Conservation (phyloP, 495 filamentous ascomycete species). For the Aspergillus steynii region DNA sequence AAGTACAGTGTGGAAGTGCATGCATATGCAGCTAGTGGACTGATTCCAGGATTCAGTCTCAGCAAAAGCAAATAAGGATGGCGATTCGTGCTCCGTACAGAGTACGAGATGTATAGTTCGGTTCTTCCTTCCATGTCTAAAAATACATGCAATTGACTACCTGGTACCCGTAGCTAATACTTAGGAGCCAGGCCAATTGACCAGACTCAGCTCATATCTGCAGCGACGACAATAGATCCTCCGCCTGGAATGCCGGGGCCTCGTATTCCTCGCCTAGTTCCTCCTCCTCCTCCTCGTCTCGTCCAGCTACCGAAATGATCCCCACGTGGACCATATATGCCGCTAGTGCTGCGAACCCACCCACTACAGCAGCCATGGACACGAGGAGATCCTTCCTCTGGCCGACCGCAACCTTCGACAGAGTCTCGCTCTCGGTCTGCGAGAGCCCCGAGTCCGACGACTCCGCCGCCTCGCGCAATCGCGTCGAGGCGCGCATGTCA, state of each 20-base stretch:
- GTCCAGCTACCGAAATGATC: conserved; percentile 8
- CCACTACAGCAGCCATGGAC: conserved; percentile 39
- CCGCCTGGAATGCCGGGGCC: conserved; percentile 15
- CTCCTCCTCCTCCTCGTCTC: conserved; percentile 23
- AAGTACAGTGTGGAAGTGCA: no score
- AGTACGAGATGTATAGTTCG: no score
- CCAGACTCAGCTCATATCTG: neutral
- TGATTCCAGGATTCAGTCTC: no score
- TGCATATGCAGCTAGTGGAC: no score
- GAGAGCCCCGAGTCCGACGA: conserved; percentile 30
- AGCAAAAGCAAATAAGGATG: no score
- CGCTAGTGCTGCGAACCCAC: conserved; percentile 35
- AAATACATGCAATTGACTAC: neutral
- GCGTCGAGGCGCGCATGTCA: conserved; percentile 37
- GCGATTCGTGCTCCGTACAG: no score
- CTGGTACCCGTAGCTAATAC: neutral
- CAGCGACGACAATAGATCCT: conserved; percentile 25
- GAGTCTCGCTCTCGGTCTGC: conserved; percentile 22
- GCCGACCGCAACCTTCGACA: conserved; percentile 29
- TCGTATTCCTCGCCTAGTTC: conserved; percentile 18
- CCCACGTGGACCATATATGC: conserved; percentile 45
- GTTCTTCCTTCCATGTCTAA: neutral
- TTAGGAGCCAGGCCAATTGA: neutral
- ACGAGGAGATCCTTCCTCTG: conserved; percentile 40
- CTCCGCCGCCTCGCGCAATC: conserved; percentile 34